Percentiles rank a stretch among this genome's conserved stretches.
Evolutionary conservation across 2,329 filamentous ascomycete species (phyloP).

Genomic region (Fusarium subtropicale): DNA sequence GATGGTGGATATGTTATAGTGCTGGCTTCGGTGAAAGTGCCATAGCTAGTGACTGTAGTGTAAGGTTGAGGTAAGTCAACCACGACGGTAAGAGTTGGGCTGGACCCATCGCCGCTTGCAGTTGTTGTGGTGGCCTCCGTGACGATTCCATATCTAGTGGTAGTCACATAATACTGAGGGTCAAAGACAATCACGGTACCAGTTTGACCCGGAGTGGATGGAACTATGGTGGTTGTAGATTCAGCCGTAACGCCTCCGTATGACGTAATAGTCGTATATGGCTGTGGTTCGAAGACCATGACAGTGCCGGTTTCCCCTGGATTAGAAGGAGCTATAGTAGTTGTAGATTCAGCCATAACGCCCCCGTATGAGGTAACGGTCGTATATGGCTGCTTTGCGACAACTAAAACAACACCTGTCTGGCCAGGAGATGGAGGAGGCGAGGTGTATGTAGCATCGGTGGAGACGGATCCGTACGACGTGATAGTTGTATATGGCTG

Average conservation of each 20-base stretch:
- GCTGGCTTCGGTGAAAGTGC: neutral
- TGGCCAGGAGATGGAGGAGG: no score
- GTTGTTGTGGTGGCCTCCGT: neutral
- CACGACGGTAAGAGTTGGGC: neutral
- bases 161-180: neutral
- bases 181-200: neutral
- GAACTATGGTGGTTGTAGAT: neutral
- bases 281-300: no score
- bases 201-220: neutral
- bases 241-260: neutral
- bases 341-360: no score
- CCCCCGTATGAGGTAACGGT: no score
- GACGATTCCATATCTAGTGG: neutral
- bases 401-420: no score
- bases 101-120: neutral
- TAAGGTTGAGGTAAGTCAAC: conserved; percentile 1
- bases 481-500: no score
- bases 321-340: no score
- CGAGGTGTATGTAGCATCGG: no score
- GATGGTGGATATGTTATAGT: neutral
- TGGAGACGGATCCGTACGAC: no score
- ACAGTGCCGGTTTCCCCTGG: no score
- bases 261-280: neutral
- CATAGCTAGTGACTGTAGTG: neutral
- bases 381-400: no score